These are phyloP conservation scores for Brassica nigra DNA, from an alignment of 345 rosid species.

Conservation along the genomic window DNA sequence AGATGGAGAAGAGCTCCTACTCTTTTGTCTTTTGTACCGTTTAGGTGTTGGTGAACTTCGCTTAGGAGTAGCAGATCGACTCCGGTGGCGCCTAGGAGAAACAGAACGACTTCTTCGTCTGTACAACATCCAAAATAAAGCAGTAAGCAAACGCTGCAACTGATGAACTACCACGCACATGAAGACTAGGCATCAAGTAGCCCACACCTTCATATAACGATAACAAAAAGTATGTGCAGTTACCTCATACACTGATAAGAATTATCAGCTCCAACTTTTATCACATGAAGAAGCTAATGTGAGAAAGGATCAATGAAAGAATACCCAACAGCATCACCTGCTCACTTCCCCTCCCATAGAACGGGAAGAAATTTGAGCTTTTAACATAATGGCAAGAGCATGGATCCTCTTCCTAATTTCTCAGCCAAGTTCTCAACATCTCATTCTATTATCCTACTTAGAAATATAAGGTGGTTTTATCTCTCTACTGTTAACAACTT, in stretches of 20 bases:
- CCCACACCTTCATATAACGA: conserved; percentile 46
- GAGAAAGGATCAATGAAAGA: conserved; percentile 78
- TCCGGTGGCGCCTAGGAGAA: conserved; percentile 66
- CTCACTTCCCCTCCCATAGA: conserved; percentile 63
- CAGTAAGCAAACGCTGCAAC: conserved; percentile 48
- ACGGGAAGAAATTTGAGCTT: conserved; percentile 53
- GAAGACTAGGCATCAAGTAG: conserved; percentile 39
- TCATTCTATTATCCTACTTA: conserved; percentile 24
- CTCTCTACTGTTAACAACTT: not conserved
- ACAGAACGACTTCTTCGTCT: conserved; percentile 88
- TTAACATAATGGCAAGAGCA: conserved; percentile 42
- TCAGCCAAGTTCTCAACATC: conserved; percentile 25
- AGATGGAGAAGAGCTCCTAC: conserved; percentile 74
- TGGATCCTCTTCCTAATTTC: conserved; percentile 45
- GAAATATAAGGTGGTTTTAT: not conserved
- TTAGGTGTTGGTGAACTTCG: conserved; percentile 76
- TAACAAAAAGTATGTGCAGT: conserved; percentile 66
- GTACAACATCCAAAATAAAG: conserved; percentile 44
- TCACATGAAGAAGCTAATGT: conserved; percentile 90
- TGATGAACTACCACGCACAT: conserved; percentile 32
- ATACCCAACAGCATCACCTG: conserved; percentile 81
- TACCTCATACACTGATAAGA: conserved; percentile 93
- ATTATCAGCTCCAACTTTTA: conserved; percentile 88
- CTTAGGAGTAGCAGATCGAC: conserved; percentile 71
- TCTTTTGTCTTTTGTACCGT: conserved; percentile 76